Conservation (phyloP, 2,329 filamentous ascomycete species). For the Fusarium bactridioides region DNA sequence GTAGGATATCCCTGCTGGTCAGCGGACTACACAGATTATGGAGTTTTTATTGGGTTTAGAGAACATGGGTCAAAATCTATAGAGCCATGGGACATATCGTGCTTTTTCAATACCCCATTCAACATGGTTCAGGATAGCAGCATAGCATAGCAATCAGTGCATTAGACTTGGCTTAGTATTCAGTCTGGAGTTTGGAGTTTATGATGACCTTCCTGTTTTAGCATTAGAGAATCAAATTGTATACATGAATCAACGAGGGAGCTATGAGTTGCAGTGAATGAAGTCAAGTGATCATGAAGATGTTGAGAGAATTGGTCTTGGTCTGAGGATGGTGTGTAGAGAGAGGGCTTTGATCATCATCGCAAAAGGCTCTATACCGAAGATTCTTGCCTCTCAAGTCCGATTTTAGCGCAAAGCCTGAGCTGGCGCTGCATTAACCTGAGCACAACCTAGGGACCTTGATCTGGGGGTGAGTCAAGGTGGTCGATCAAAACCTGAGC, state of each 20-base stretch:
- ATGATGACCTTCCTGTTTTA: not conserved
- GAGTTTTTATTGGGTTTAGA: not conserved
- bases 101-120: constrained; percentile 12
- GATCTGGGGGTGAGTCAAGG: no score
- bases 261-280: not conserved
- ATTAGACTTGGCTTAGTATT: constrained; percentile 14
- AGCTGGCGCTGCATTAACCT: no score
- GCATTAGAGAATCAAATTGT: not conserved
- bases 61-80: not conserved
- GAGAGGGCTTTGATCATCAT: no score
- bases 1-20: constrained; percentile 18
- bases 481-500: no score
- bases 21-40: not conserved
- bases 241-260: not conserved
- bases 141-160: constrained; percentile 19
- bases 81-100: not conserved
- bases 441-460: no score
- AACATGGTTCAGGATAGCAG: not conserved
- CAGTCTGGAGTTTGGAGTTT: not conserved
- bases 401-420: no score
- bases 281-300: not conserved
- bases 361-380: not conserved
- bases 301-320: not conserved
- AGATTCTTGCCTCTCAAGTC: no score
- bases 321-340: not conserved